Base-by-base conservation (phyloP, 768 basidiomycete species). In the Auriscalpium vulgare region DNA sequence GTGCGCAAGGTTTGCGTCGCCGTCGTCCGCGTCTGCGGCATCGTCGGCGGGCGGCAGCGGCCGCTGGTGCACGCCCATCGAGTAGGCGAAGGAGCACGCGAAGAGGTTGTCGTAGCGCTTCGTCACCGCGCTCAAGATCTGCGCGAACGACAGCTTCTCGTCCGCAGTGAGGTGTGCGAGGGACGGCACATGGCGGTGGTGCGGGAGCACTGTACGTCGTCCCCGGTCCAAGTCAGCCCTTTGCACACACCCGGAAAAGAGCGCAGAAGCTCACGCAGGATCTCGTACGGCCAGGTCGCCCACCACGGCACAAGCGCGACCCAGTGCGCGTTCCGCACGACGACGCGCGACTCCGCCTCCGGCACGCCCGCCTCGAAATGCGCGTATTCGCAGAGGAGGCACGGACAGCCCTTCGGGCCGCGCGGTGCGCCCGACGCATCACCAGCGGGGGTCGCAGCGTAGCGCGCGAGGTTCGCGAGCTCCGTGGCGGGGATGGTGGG, bases 241-340 rank as follows among this genome's bases (percentile, higher is more conserved):
- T 29, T 4, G 29, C 8, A 44, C 13, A 17, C 8, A 19, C 35
- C 11, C 17, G 10, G 60, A 55, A 35, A 19, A 21, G 11, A 36
- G n/a, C 35, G 34, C 1, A 13, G 34, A 14, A 8, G 71, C 76
- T 63, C 62, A 87, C 88, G 67, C 63, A 95, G 71, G 16, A 86
- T 76, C 68, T 97, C 94, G 66, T 85, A 97, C 0, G 94, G 94
- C 94, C 93, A 97, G 36, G 82, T 81, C 7, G 93, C 94, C 94
- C 94, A 97, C 86, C 91, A 95, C 2, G 94, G 94, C 3, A 95
- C 92, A 2, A 95, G 65, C 0, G 86, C 91, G 3, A 88, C 76
- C 81, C 91, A 97, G 64, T 87, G 78, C 16, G 82, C 79, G 63
- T 90, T 89, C 66, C 77, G 72, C 37, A 84, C 67, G 2, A 95